Evolutionary conservation across 78 protist genomes (phyloP), one percentile per base, ranked within the genome.

Genomic region (Isochrysis galbana): DNA sequence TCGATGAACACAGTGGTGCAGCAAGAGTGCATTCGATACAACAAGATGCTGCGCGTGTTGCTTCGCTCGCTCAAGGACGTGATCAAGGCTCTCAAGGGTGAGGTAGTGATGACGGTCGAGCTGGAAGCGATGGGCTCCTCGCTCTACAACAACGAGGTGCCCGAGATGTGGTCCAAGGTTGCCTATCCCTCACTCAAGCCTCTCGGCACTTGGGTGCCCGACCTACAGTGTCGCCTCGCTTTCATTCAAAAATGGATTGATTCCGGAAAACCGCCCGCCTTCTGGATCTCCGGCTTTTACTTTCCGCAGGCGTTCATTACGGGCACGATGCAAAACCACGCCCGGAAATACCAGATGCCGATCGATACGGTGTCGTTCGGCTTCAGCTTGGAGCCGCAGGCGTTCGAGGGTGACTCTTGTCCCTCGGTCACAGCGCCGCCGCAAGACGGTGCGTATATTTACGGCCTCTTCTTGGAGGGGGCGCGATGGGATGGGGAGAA

Each of bases 221-320:
- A 97, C 89, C 67, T 97, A 23, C 0, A 34, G 29, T 32, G 21
- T 10, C 80, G 80, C 17, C 5, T 70, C 36, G 0, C 10, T 19
- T 77, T 41, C 48, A 45, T 95, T 29, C 86, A 90, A 29, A 5
- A 38, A 25, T 98, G 99, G 99, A 42, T 97, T 10, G 86, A 25
- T n/a, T 26, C 72, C 4, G 98, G 98, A 67, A 70, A 77, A 29
- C 97, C 97, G 29, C 29, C 0, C 5, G 0, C 67, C 23, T 95
- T 86, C 88, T 97, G 98, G 98, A 87, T 97, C 42, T 91, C 97
- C 0, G 98, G 98, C 0, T 93, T 98, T 87, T 97, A 94, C 96
- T 97, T 95, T 86, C 97, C 99, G n/a, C 98, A 98, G 83, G 74
- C 74, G 26, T 97, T 98, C 90, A 90, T 98, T 67, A 97, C 98